phyloP scores from a whole-genome alignment of 305 asterid species.

The Fraxinus albicans region DNA sequence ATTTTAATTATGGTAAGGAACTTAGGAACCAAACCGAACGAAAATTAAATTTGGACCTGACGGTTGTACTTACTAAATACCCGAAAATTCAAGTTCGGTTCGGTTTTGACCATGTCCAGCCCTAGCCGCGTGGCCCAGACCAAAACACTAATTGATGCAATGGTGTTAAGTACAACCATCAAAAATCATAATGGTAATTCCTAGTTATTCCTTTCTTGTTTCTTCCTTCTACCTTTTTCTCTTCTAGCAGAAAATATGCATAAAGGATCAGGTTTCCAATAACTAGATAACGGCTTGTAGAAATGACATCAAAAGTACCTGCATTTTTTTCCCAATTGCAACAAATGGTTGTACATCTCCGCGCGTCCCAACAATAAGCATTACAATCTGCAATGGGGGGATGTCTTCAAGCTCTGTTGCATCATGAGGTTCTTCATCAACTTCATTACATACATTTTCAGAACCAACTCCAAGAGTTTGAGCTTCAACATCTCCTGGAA shows the following conservation, averaged over 20 bases:
- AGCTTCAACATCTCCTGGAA: conserved; percentile 74
- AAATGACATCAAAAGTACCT: conserved; percentile 41
- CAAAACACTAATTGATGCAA: background rate
- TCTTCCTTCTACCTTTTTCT: background rate
- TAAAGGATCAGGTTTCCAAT: conserved; percentile 3
- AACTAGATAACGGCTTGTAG: background rate
- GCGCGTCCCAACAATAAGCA: conserved; percentile 91
- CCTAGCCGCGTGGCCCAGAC: background rate
- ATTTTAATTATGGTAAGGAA: no score
- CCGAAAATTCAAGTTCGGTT: no score
- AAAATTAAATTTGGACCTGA: no score
- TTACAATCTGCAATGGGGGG: conserved; percentile 77
- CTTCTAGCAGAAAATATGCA: background rate
- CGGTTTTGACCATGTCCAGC: no score
- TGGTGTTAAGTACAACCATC: background rate
- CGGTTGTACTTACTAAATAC: no score
- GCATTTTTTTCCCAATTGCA: conserved; percentile 74
- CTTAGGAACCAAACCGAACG: no score
- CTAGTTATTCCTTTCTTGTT: background rate
- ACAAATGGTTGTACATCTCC: conserved; percentile 97
- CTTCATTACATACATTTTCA: conserved; percentile 39
- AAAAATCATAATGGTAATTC: background rate
- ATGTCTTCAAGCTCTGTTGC: conserved; percentile 58
- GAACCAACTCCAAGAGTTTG: conserved; percentile 42
- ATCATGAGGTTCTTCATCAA: conserved; percentile 62